phyloP scores from a whole-genome alignment of 2,329 filamentous ascomycete genomes.

The Penicillium sp. region DNA sequence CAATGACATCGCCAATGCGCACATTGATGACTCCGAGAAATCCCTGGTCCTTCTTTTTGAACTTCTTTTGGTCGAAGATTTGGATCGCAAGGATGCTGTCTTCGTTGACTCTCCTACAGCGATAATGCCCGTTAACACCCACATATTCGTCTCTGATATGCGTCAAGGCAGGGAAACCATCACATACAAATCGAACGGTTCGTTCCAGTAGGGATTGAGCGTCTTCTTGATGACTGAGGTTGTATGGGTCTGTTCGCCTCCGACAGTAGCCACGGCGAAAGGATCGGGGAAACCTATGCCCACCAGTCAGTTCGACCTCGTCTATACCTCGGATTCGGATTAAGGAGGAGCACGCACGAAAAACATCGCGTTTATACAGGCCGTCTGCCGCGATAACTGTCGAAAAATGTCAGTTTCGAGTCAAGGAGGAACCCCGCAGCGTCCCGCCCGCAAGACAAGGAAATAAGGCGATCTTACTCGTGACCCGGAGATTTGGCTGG shows the following conservation, averaged over 20 bases:
- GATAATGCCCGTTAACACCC: conserved; percentile 11
- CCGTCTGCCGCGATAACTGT: conserved; percentile 97
- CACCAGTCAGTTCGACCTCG: conserved; percentile 14
- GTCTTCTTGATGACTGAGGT: conserved; percentile 96
- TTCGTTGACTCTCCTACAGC: conserved; percentile 73
- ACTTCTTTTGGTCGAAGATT: conserved; percentile 99
- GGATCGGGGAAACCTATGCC: conserved; percentile 85
- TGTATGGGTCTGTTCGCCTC: conserved; percentile 97
- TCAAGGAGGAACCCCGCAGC: conserved; percentile 19
- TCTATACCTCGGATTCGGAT: neutral
- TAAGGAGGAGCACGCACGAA: conserved; percentile 62
- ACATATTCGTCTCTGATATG: neutral
- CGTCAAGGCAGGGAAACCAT: conserved; percentile 2
- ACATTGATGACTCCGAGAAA: conserved; percentile 98
- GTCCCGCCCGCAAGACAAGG: conserved; percentile 12
- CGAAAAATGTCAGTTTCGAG: conserved; percentile 23
- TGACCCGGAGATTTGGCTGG: conserved; percentile 84
- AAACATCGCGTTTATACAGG: conserved; percentile 98
- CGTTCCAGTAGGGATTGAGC: conserved; percentile 99
- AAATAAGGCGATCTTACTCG: conserved; percentile 57
- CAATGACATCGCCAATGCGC: conserved; percentile 88
- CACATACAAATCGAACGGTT: conserved; percentile 93
- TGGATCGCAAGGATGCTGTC: conserved; percentile 96
- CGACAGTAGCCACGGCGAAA: conserved; percentile 93
- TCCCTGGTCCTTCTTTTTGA: conserved; percentile 99